Base-by-base conservation (phyloP, 2,329 filamentous ascomycete species). In the Trichothecium sympodiale region DNA sequence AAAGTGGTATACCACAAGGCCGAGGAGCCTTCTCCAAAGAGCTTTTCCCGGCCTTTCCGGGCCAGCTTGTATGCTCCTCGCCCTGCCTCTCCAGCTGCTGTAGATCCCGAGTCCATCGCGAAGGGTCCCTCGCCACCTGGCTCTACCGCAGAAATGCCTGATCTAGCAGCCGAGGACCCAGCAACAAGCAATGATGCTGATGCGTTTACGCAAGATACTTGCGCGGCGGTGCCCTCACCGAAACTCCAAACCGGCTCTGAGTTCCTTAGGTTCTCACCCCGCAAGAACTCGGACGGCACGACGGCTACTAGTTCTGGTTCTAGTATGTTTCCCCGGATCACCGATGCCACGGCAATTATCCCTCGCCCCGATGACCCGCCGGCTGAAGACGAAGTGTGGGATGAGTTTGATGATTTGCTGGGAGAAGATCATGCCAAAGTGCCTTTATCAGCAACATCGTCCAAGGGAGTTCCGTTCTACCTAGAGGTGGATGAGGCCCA, bases 321-420 rank as follows among this genome's bases (percentile, higher is more conserved):
- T 46, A 85, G 82, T 3, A 76, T 74, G 1, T 57, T 70, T 12
- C 61, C 69, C 34, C 76, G 71, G 37, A 77, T 71, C 43, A 67
- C 69, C 10, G 71, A 71, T 5, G 74, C 78, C 4, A 83, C 77
- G 13, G 79, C 83, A 6, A 60, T 85, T 3, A 64, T 83, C 16
- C 81, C 82, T 1, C 61, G 65, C 3, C 65, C 74, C 2, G 66
- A 65, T 31, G 74, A 77, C 4, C 78, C 75, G 0, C 68, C 80
- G 4, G 75, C 64, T 1, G 83, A 93, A 44, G 89, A 95, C 47
- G 89, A 95, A 51, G 72, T 94, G 2, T 96, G 89, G 89, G 80
- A 88, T 35, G 89, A 94, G 57, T 95, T 93, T 51, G 80, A 96
- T 45, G 89, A 95, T 47, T 63, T 95, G 10, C 72, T 95, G 36